Evolutionary conservation across 139 green algal genomes (phyloP).

Genomic region (Tetratostichococcus sp.): DNA sequence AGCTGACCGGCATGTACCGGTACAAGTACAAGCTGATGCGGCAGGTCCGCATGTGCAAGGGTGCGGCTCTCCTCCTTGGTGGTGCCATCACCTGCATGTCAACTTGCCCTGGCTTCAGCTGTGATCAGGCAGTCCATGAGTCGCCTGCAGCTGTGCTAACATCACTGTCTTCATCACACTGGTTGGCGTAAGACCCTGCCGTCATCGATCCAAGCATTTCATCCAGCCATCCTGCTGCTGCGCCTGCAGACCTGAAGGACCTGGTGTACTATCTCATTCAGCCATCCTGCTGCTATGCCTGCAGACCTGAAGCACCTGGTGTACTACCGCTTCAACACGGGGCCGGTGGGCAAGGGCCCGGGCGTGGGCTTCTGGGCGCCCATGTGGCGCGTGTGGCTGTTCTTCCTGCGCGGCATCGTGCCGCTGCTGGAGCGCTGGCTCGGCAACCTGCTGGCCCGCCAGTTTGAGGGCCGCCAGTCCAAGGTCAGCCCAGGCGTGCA

Average conservation of each 20-base stretch:
- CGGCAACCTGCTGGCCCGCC: constrained; percentile 96
- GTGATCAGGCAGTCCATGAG: too few species aligned
- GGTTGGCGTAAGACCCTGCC: too few species aligned
- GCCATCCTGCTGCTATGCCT: neutral
- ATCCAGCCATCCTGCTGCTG: too few species aligned
- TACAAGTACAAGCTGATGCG: constrained; percentile 99
- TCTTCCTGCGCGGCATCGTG: constrained; percentile 98
- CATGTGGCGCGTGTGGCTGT: constrained; percentile 99
- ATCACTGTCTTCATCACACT: too few species aligned
- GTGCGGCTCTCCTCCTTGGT: too few species aligned
- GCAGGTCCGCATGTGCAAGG: constrained; percentile 98
- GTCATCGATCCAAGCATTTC: too few species aligned
- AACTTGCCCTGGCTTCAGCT: too few species aligned
- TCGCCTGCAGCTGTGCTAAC: too few species aligned
- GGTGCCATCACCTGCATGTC: too few species aligned
- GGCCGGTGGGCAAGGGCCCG: constrained; percentile 94
- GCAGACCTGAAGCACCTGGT: constrained; percentile 97
- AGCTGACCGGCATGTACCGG: constrained; percentile 96
- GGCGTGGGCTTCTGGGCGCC: constrained; percentile 99
- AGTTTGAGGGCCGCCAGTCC: constrained; percentile 96
- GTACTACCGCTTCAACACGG: constrained; percentile 99
- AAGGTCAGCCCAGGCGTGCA: constrained; percentile 65
- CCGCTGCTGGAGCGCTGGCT: constrained; percentile 98
- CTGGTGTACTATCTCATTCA: too few species aligned
- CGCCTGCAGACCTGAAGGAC: too few species aligned